Percentiles rank a stretch among this genome's conserved stretches.
These are phyloP conservation scores for Saccharum spontaneum DNA, from an alignment of 176 grass and related monocot species.

Conservation along the genomic window DNA sequence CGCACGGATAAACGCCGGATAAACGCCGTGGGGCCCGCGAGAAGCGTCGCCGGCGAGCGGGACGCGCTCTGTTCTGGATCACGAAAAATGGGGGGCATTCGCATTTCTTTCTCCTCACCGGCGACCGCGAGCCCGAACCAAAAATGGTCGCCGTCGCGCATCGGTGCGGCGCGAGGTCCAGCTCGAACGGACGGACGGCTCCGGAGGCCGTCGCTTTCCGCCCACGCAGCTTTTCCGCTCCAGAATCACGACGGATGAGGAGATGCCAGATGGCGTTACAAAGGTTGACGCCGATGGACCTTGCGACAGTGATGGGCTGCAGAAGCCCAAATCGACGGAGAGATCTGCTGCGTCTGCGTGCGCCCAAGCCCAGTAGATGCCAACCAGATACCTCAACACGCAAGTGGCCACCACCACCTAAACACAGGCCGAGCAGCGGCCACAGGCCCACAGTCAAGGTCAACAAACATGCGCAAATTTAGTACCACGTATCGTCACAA, in stretches of 20 bases:
- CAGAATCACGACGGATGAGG: neutral
- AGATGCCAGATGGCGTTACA: neutral
- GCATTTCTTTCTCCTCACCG: too few relatives aligned
- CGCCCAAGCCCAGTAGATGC: neutral
- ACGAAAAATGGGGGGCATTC: neutral
- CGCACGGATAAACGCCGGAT: neutral
- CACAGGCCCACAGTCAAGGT: too few relatives aligned
- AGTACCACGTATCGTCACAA: too few relatives aligned
- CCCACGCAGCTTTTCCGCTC: too few relatives aligned
- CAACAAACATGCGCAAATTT: too few relatives aligned
- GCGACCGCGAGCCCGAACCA: neutral
- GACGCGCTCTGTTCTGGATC: neutral
- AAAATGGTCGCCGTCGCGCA: neutral
- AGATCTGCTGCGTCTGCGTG: neutral
- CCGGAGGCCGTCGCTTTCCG: neutral
- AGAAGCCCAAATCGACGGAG: neutral
- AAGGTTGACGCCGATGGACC: neutral
- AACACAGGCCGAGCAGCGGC: too few relatives aligned
- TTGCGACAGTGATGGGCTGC: neutral
- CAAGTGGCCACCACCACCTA: too few relatives aligned
- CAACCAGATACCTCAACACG: too few relatives aligned
- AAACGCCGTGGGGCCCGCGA: neutral
- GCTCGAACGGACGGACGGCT: too few relatives aligned
- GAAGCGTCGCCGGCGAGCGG: neutral
- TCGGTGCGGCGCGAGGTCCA: too few relatives aligned